Percentiles rank a stretch among this genome's conserved stretches.
Evolutionary conservation across 2,329 filamentous ascomycete species (phyloP).

Genomic region (Colletotrichum camelliae): DNA sequence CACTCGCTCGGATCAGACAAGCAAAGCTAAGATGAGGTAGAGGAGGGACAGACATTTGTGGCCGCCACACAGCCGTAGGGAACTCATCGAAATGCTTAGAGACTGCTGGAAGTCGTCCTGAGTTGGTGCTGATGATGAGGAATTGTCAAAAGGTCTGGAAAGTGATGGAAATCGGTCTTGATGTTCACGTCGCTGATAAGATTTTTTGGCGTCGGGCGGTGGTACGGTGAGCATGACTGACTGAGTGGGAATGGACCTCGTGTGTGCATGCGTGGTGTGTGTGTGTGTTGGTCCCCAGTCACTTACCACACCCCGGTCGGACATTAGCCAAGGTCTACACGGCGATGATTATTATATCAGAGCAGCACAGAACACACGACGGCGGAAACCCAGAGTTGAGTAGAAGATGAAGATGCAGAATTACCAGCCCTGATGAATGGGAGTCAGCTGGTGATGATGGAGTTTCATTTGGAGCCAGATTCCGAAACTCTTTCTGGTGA

Average conservation of each 20-base stretch:
- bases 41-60: neutral
- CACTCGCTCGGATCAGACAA: constrained; percentile 17
- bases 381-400: neutral
- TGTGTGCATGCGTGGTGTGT: neutral
- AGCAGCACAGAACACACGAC: neutral
- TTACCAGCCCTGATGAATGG: neutral
- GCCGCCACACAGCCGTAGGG: neutral
- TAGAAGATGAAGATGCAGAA: neutral
- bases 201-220: neutral
- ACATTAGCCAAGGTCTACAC: neutral
- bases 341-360: constrained; percentile 15
- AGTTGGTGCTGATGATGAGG: constrained; percentile 3
- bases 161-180: neutral
- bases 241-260: neutral
- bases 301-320: constrained; percentile 4
- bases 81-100: neutral
- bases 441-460: neutral
- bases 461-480: constrained; percentile 18
- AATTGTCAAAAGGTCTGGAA: neutral
- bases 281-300: constrained; percentile 7
- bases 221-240: constrained; percentile 5
- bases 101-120: neutral
- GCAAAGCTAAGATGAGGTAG: constrained; percentile 6
- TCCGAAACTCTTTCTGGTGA: constrained; percentile 14
- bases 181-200: neutral